phyloP scores from a whole-genome alignment of 1,284 basidiomycete genomes.

The Moesziomyces antarcticus region DNA sequence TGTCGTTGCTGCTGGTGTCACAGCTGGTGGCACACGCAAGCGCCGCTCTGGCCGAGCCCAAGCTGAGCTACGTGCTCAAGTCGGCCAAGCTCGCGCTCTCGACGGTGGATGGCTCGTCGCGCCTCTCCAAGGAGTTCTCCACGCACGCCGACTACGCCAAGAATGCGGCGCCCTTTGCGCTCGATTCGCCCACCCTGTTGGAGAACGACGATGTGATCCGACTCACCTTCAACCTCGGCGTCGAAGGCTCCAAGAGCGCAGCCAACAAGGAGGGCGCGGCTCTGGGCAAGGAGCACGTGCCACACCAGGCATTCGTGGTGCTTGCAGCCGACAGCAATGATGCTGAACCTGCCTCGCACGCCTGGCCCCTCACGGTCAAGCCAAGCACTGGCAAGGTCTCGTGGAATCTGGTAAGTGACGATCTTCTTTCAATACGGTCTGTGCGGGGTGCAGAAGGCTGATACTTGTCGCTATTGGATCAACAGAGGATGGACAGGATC shows the following conservation, averaged over 20 bases:
- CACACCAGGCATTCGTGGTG: slow-evolving; percentile 50
- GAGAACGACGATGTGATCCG: slow-evolving; percentile 53
- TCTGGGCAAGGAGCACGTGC: slow-evolving; percentile 39
- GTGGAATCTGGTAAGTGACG: slow-evolving; percentile 48
- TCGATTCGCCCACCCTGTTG: slow-evolving; percentile 27
- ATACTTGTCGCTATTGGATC: not conserved
- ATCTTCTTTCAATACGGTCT: not conserved
- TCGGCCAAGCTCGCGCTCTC: slow-evolving; percentile 47
- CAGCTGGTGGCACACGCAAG: slow-evolving; percentile 18
- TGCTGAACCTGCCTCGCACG: slow-evolving; percentile 13
- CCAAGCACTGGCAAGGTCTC: slow-evolving; percentile 43
- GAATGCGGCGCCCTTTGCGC: slow-evolving; percentile 33
- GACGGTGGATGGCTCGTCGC: slow-evolving; percentile 47
- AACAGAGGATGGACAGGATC: slow-evolving; percentile 44
- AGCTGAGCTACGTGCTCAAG: slow-evolving; percentile 46
- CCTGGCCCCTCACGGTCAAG: slow-evolving; percentile 47
- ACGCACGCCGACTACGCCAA: slow-evolving; percentile 35
- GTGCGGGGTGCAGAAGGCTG: not conserved
- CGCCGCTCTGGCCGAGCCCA: slow-evolving; percentile 36
- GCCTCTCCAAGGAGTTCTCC: slow-evolving; percentile 37
- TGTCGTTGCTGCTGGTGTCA: slow-evolving; percentile 21
- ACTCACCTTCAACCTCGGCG: slow-evolving; percentile 38
- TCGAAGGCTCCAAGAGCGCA: slow-evolving; percentile 19
- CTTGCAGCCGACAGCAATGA: slow-evolving; percentile 21
- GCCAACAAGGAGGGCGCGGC: slow-evolving; percentile 26